A percentile compares a stretch with the other conserved stretches of the same genome.
phyloP scores from a whole-genome alignment of 495 filamentous ascomycete species.

The Penicillium soppii region DNA sequence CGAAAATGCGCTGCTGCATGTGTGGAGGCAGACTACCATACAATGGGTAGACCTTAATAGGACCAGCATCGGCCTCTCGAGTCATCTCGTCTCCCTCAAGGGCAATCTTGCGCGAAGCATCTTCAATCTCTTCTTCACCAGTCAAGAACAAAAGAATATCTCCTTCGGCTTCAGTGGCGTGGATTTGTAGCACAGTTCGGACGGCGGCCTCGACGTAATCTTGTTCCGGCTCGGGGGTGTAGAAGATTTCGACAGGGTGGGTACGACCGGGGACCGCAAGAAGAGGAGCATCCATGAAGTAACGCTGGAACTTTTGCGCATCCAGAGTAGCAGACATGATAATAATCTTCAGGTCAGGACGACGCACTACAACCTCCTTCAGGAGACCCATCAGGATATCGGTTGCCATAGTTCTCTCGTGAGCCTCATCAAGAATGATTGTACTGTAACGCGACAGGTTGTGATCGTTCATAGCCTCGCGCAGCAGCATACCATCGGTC shows the following conservation, averaged over 20 bases:
- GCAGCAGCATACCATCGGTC: slow-evolving; percentile 98
- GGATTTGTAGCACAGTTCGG: slow-evolving; percentile 93
- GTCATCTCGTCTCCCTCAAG: slow-evolving; percentile 90
- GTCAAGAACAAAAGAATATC: slow-evolving; percentile 97
- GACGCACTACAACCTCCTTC: slow-evolving; percentile 76
- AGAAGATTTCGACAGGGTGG: slow-evolving; percentile 97
- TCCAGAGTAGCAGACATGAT: slow-evolving; percentile 99
- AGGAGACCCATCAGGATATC: slow-evolving; percentile 95
- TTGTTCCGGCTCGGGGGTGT: slow-evolving; percentile 92
- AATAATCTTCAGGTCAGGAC: slow-evolving; percentile 90
- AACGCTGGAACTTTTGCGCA: slow-evolving; percentile 96
- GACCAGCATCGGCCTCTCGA: slow-evolving; percentile 85
- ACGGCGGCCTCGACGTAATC: slow-evolving; percentile 97
- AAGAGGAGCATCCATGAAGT: slow-evolving; percentile 91
- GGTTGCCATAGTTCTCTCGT: slow-evolving; percentile 92
- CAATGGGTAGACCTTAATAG: slow-evolving; percentile 85
- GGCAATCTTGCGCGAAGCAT: slow-evolving; percentile 85
- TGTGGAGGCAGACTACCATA: slow-evolving; percentile 90
- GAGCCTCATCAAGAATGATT: slow-evolving; percentile 97
- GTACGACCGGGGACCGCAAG: slow-evolving; percentile 95
- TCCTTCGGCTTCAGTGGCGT: slow-evolving; percentile 86
- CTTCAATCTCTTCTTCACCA: slow-evolving; percentile 98
- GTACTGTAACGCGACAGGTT: slow-evolving; percentile 89
- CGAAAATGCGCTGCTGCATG: slow-evolving; percentile 95
- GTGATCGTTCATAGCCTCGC: slow-evolving; percentile 98